Percentiles rank a stretch among this genome's conserved stretches.
Evolutionary conservation across 306 rosid genomes (phyloP).

Genomic region (Mimosa bimucronata): DNA sequence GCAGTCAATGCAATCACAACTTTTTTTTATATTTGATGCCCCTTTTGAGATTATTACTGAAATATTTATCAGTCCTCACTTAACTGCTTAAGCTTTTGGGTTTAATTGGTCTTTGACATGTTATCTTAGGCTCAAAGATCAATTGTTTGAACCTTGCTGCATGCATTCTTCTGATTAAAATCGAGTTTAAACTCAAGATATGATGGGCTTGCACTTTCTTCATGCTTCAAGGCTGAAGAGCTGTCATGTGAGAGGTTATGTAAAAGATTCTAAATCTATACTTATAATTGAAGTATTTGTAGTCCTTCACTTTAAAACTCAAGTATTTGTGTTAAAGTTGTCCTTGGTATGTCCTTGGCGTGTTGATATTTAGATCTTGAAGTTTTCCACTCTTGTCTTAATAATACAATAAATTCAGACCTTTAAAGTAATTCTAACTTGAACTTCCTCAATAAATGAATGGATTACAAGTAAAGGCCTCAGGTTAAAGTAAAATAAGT

Average conservation of each 20-base stretch:
- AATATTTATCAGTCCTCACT: not conserved
- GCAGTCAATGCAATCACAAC: constrained; percentile 18
- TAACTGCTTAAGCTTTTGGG: not conserved
- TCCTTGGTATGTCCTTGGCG: not conserved
- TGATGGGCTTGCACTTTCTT: not conserved
- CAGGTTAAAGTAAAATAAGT: constrained; percentile 6
- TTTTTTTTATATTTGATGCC: constrained; percentile 24
- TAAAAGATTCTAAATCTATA: not conserved
- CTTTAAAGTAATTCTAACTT: constrained; percentile 12
- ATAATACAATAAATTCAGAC: not conserved
- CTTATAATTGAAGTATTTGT: not conserved
- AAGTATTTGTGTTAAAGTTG: not conserved
- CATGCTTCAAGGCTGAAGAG: not conserved
- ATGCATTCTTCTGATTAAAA: not conserved
- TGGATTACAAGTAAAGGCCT: not conserved
- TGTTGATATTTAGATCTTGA: not conserved
- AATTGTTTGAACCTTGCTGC: not conserved
- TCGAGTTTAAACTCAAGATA: not conserved
- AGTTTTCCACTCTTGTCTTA: not conserved
- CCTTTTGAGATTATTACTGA: constrained; percentile 1
- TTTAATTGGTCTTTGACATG: not conserved
- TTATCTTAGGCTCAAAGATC: not conserved
- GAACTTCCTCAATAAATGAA: not conserved
- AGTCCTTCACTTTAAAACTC: not conserved
- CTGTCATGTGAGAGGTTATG: not conserved